Percentiles rank a stretch among this genome's conserved stretches.
Conservation (phyloP, 1,284 basidiomycete species). For the Apiotrichum akiyoshidainum region DNA sequence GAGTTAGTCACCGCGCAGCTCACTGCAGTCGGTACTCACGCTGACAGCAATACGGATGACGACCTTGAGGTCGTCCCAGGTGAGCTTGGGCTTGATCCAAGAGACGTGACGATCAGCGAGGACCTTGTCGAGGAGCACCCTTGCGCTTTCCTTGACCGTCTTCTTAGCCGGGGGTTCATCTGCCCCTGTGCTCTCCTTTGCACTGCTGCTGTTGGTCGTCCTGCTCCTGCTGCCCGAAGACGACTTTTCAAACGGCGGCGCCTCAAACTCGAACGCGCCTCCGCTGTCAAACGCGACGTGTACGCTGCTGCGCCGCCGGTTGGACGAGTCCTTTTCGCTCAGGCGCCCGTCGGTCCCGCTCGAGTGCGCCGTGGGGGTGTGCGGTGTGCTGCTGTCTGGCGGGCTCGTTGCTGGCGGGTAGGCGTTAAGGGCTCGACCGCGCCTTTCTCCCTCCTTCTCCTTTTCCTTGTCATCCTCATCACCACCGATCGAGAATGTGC, state of each 20-base stretch:
- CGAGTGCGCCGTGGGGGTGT: too few relatives aligned
- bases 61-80: conserved; percentile 35
- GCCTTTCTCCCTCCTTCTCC: neutral
- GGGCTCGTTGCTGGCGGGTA: too few relatives aligned
- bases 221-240: neutral
- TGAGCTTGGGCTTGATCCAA: conserved; percentile 42
- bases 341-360: too few relatives aligned
- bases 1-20: neutral
- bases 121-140: neutral
- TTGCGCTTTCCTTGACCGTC: neutral
- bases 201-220: neutral
- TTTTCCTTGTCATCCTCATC: neutral
- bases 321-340: too few relatives aligned
- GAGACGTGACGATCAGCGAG: conserved; percentile 10
- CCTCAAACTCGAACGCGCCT: neutral
- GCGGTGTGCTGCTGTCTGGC: too few relatives aligned
- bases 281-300: neutral
- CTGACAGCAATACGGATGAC: conserved; percentile 41
- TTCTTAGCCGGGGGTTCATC: neutral
- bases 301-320: neutral
- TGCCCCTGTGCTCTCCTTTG: neutral
- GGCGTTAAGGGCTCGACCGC: neutral
- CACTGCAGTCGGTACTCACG: conserved; percentile 25
- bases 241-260: neutral
- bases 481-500: neutral